phyloP scores from a whole-genome alignment of 345 rosid genomes.

The Populus simonii region DNA sequence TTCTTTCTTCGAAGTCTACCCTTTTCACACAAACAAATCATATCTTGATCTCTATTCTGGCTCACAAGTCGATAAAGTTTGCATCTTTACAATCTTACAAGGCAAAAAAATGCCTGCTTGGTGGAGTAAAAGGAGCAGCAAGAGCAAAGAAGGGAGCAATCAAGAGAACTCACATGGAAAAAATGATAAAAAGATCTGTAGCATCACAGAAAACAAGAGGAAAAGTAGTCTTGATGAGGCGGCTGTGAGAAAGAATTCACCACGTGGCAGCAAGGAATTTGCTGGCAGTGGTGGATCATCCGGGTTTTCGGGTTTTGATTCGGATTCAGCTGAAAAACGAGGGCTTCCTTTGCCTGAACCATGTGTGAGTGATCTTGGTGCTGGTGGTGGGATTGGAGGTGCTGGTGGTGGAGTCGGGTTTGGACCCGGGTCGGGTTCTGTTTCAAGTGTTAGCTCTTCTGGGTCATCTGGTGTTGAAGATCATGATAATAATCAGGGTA shows the following conservation, averaged over 20 bases:
- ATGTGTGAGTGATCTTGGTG: conserved; percentile 26
- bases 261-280: conserved; percentile 48
- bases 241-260: conserved; percentile 38
- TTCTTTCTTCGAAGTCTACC: not conserved
- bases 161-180: conserved; percentile 12
- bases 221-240: conserved; percentile 39
- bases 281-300: conserved; percentile 42
- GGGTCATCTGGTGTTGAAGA: conserved; percentile 73
- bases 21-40: not conserved
- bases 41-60: not conserved
- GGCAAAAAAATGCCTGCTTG: conserved; percentile 62
- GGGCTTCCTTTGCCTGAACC: conserved; percentile 82
- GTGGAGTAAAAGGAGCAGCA: conserved; percentile 65
- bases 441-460: conserved; percentile 79
- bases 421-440: conserved; percentile 65
- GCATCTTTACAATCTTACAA: not conserved
- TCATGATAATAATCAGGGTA: conserved; percentile 45
- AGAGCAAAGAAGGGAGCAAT: conserved; percentile 48
- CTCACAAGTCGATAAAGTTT: not conserved
- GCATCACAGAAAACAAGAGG: conserved; percentile 24
- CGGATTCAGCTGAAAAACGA: conserved; percentile 55
- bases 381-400: conserved; percentile 22
- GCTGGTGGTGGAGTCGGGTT: conserved; percentile 25
- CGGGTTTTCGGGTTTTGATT: conserved; percentile 70
- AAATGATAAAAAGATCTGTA: conserved; percentile 13